Percentiles rank a stretch among this genome's conserved stretches.
These are phyloP conservation scores for Penicillium hesseltinei DNA, from an alignment of 2,329 filamentous ascomycete species.

Conservation along the genomic window DNA sequence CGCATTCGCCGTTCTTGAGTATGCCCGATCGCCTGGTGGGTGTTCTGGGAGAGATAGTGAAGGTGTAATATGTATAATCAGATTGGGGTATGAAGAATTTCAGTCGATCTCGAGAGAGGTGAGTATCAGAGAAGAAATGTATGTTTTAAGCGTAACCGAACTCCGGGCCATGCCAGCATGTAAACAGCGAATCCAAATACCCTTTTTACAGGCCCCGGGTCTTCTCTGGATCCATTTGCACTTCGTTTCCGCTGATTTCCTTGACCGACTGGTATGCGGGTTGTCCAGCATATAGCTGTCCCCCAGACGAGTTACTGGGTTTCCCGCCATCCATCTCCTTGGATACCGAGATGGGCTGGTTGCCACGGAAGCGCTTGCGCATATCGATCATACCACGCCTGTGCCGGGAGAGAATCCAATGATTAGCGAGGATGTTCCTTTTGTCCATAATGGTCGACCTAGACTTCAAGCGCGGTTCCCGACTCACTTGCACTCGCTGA, in stretches of 20 bases:
- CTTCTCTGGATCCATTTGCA: slow-evolving; percentile 49
- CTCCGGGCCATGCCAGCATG: slow-evolving; percentile 28
- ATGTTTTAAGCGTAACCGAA: slow-evolving; percentile 17
- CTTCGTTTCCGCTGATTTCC: slow-evolving; percentile 66
- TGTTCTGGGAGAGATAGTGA: slow-evolving; percentile 29
- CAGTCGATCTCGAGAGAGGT: not conserved
- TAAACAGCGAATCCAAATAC: slow-evolving; percentile 14
- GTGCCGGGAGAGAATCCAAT: not conserved
- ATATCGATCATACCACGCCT: slow-evolving; percentile 91
- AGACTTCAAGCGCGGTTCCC: not conserved
- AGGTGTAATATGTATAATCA: slow-evolving; percentile 7
- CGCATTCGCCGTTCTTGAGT: slow-evolving; percentile 46
- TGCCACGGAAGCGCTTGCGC: slow-evolving; percentile 96
- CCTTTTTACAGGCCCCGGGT: slow-evolving; percentile 43
- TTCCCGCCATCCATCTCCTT: slow-evolving; percentile 59
- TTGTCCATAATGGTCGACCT: not conserved
- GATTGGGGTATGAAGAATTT: slow-evolving; percentile 1
- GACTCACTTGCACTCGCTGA: slow-evolving; percentile 79
- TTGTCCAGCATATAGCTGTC: slow-evolving; percentile 77
- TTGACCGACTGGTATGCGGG: slow-evolving; percentile 67
- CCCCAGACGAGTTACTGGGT: slow-evolving; percentile 40
- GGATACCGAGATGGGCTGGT: slow-evolving; percentile 74
- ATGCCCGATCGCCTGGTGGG: slow-evolving; percentile 35
- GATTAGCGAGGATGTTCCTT: slow-evolving; percentile 7
- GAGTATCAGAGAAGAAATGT: slow-evolving; percentile 3